Conservation (phyloP, 176 grass and related monocot species). For the Aegilops sharonensis region DNA sequence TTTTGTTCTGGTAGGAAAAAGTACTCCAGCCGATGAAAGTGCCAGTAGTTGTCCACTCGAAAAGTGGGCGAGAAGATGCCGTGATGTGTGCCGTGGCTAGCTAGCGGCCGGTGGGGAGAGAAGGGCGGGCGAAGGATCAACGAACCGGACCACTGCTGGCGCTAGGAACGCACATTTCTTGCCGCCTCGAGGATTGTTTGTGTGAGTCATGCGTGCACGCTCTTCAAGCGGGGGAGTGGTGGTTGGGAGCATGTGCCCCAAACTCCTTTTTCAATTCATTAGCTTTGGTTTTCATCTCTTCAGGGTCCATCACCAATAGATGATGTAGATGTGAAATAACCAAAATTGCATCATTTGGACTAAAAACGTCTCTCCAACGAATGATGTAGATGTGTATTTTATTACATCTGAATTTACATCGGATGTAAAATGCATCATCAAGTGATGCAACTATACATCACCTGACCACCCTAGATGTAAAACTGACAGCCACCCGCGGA, state of each 20-base stretch:
- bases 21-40: not conserved
- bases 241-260: not conserved
- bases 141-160: not conserved
- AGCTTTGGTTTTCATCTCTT: too few species aligned
- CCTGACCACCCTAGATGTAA: too few species aligned
- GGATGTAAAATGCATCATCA: too few species aligned
- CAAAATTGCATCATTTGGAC: too few species aligned
- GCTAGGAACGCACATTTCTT: slow-evolving; percentile 2
- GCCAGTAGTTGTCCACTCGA: not conserved
- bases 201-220: not conserved
- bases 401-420: too few species aligned
- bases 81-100: not conserved
- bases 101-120: not conserved
- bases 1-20: not conserved
- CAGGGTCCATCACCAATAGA: too few species aligned
- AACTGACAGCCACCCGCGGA: too few species aligned
- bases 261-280: too few species aligned
- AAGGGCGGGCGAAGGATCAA: not conserved
- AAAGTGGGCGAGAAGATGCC: not conserved
- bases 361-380: too few species aligned
- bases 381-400: too few species aligned
- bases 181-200: not conserved
- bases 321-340: too few species aligned
- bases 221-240: not conserved
- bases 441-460: too few species aligned